Evolutionary conservation across 2,329 filamentous ascomycete genomes (phyloP), one percentile per base, ranked within the genome.

Genomic region (Talaromyces sp.): DNA sequence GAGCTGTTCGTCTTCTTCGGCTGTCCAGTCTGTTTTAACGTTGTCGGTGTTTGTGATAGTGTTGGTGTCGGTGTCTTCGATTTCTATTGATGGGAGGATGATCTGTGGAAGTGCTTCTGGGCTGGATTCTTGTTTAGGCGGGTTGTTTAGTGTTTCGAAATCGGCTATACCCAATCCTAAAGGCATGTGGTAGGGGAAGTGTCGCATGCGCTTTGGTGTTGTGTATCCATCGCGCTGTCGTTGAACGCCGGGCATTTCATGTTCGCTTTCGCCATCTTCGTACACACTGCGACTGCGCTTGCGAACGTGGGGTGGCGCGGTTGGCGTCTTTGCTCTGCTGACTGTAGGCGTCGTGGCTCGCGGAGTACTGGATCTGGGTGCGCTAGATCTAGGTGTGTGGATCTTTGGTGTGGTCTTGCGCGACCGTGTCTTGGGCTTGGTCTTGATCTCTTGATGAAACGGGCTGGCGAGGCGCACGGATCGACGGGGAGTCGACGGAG

Each of bases 131-230:
- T 60, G 41, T 52, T 27, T 67, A 6, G 37, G 50, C 11, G 56
- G 22, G 67, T 66, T 47, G 68, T 67, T 48, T 10, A 81, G 72
- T 4, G 78, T 76, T 64, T 78, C 77, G 66, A 82, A 82, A 66
- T 82, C 81, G 19, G 77, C 73, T 13, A 72, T 74, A 9, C 75
- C 74, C 9, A 83, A 71, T 19, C 81, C 80, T 3, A 81, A 70
- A 0, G 81, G 81, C 39, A 83, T 69, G n/a, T 80, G 72, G 41
- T 76, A 75, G 1, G 81, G 81, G 11, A 75, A 70, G 27, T 77
- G 73, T 19, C 80, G 74, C 45, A 70, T 75, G 67, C 81, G 77
- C 69, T 83, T 83, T 4, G 81, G 81, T 11, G 81, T 83, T 3
- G 77, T 76, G 64, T 76, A 75, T 43, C 70, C 72, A 35, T 57